Evolutionary conservation across 2,329 filamentous ascomycete genomes (phyloP).

Genomic region (Diaporthe citrichinensis): DNA sequence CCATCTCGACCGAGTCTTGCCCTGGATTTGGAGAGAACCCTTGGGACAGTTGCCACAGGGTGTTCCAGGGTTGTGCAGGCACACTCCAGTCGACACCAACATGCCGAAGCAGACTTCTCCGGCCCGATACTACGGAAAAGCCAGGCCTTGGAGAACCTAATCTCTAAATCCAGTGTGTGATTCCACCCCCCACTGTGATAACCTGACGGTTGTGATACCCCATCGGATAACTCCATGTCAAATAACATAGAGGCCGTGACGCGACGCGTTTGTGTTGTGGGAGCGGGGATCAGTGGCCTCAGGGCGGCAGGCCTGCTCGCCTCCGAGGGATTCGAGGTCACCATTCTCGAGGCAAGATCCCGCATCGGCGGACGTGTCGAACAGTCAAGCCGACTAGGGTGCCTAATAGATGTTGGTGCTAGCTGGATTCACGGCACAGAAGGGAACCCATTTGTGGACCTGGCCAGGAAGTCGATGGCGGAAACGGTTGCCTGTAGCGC

Average conservation of each 20-base stretch:
- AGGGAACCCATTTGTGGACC: background rate
- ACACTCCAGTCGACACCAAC: too few relatives aligned
- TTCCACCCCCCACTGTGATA: too few relatives aligned
- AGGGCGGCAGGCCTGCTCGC: background rate
- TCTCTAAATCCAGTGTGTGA: background rate
- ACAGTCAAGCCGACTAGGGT: background rate
- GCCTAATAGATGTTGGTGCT: background rate
- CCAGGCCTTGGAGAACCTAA: background rate
- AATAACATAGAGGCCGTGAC: background rate
- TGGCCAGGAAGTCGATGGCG: background rate
- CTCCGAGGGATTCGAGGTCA: background rate
- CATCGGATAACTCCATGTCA: background rate
- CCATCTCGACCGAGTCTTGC: too few relatives aligned
- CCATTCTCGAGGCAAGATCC: conserved; percentile 3
- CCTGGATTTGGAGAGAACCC: too few relatives aligned
- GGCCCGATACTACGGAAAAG: background rate
- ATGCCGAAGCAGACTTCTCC: too few relatives aligned
- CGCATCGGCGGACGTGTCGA: background rate
- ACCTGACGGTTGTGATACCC: background rate
- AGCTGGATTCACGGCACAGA: conserved; percentile 7
- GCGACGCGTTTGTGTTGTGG: background rate
- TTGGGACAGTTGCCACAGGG: too few relatives aligned
- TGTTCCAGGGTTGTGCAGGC: too few relatives aligned
- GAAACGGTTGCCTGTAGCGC: background rate
- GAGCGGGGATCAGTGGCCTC: conserved; percentile 3